Percentiles rank a stretch among this genome's conserved stretches.
phyloP scores from a whole-genome alignment of 1,284 basidiomycete species.

The Megacollybia platyphylla region DNA sequence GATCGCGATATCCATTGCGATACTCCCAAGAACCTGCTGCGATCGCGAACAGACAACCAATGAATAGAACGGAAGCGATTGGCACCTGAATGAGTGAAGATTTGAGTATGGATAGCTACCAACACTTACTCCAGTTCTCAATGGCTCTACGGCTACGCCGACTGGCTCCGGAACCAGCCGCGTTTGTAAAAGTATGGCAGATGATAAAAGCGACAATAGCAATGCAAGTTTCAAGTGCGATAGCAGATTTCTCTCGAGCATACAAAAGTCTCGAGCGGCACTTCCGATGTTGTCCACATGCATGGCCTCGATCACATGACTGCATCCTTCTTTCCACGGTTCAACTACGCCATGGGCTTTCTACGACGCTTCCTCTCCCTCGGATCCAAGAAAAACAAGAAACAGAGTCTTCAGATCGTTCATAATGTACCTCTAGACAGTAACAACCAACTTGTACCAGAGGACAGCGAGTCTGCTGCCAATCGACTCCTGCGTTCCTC shows the following conservation, averaged over 20 bases:
- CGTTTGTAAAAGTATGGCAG: constrained; percentile 46
- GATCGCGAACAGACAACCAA: constrained; percentile 40
- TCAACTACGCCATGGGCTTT: constrained; percentile 40
- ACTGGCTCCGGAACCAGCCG: constrained; percentile 36
- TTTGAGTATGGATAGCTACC: no score
- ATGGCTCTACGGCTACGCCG: constrained; percentile 7
- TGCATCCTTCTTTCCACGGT: constrained; percentile 7
- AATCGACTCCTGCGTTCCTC: constrained; percentile 58
- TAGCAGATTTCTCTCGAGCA: constrained; percentile 64
- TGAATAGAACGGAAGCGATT: constrained; percentile 29
- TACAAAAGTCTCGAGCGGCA: constrained; percentile 55
- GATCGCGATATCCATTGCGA: constrained; percentile 38
- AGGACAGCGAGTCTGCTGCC: constrained; percentile 46
- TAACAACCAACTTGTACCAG: constrained; percentile 14
- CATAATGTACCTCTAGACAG: constrained; percentile 13
- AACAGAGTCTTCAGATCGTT: constrained; percentile 20
- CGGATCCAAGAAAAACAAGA: constrained; percentile 49
- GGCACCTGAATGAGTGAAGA: constrained; percentile 8
- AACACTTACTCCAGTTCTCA: constrained; percentile 11
- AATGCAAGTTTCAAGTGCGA: constrained; percentile 54
- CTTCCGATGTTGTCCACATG: constrained; percentile 29
- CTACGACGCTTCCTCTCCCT: constrained; percentile 62
- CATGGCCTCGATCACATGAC: constrained; percentile 3
- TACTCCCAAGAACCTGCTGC: constrained; percentile 53
- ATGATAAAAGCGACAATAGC: constrained; percentile 47